These are phyloP conservation scores for Pneumocystis murina DNA, from an alignment of 1,139 yeast genomes.

Conservation along the genomic window DNA sequence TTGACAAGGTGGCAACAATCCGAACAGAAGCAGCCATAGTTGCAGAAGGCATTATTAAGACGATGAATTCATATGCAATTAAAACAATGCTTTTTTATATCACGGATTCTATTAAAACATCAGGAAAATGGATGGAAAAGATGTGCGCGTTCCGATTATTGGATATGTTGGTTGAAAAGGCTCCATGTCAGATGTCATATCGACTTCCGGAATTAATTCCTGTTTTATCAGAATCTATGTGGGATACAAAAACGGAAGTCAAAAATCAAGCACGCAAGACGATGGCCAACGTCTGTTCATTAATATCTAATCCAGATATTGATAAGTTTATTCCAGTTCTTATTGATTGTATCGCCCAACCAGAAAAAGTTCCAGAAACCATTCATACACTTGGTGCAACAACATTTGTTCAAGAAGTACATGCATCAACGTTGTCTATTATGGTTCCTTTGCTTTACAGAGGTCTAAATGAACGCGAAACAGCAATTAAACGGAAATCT, in stretches of 20 bases:
- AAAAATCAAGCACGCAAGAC: conserved; percentile 92
- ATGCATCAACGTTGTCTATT: conserved; percentile 97
- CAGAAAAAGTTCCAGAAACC: conserved; percentile 95
- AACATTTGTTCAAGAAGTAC: conserved; percentile 97
- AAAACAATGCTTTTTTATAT: conserved; percentile 78
- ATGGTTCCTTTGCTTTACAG: conserved; percentile 98
- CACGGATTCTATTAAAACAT: conserved; percentile 48
- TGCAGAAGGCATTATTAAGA: conserved; percentile 57
- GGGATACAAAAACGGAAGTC: conserved; percentile 99
- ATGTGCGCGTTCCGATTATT: conserved; percentile 75
- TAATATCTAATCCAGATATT: conserved; percentile 98
- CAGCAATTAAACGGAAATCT: conserved; percentile 97
- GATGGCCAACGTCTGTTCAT: conserved; percentile 90
- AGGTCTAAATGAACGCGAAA: conserved; percentile 99
- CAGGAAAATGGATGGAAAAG: conserved; percentile 98
- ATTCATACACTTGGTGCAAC: conserved; percentile 98
- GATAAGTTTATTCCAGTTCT: conserved; percentile 96
- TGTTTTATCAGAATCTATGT: conserved; percentile 95
- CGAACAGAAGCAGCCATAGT: conserved; percentile 59
- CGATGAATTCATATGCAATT: conserved; percentile 85
- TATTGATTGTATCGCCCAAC: conserved; percentile 92
- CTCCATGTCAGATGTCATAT: conserved; percentile 89
- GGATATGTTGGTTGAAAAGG: conserved; percentile 78
- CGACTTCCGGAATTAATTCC: conserved; percentile 99
- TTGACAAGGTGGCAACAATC: conserved; percentile 63